phyloP scores from a whole-genome alignment of 805 yeast genomes.

The Suhomyces vadensis region DNA sequence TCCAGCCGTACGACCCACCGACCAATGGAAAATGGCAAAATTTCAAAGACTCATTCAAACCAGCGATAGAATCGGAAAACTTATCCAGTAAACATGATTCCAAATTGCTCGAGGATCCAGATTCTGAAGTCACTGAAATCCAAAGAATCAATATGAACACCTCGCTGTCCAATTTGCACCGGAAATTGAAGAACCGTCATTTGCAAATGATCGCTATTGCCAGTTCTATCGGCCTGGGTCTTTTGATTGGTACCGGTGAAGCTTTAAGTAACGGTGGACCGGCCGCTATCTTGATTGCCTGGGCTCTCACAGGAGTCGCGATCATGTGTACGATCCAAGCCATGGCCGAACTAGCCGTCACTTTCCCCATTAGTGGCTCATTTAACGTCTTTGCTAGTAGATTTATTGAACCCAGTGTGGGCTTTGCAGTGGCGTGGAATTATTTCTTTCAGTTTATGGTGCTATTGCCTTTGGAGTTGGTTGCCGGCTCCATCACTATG shows the following conservation, averaged over 20 bases:
- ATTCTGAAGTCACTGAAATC: conserved; percentile 34
- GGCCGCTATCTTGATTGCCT: conserved; percentile 29
- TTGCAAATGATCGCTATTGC: conserved; percentile 70
- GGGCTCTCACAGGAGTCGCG: conserved; percentile 26
- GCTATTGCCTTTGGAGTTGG: conserved; percentile 58
- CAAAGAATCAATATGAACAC: conserved; percentile 41
- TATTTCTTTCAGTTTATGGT: conserved; percentile 59
- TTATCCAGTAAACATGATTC: conserved; percentile 3
- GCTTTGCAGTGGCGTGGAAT: conserved; percentile 55
- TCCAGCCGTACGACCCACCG: background rate
- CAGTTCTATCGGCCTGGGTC: conserved; percentile 68
- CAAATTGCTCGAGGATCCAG: conserved; percentile 21
- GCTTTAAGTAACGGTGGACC: conserved; percentile 39
- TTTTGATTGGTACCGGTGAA: conserved; percentile 49
- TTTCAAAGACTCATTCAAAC: conserved; percentile 52
- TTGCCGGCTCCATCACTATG: conserved; percentile 59
- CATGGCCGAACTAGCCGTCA: conserved; percentile 54
- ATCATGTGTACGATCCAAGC: conserved; percentile 34
- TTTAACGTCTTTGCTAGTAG: conserved; percentile 51
- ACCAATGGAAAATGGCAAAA: conserved; percentile 36
- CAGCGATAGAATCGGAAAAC: conserved; percentile 27
- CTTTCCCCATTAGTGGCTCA: conserved; percentile 56
- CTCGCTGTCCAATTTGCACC: conserved; percentile 43
- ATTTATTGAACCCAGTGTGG: conserved; percentile 56
- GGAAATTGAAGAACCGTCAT: conserved; percentile 48